Base-by-base conservation (phyloP, 2,329 filamentous ascomycete genomes). In the Neofusicoccum ribis region DNA sequence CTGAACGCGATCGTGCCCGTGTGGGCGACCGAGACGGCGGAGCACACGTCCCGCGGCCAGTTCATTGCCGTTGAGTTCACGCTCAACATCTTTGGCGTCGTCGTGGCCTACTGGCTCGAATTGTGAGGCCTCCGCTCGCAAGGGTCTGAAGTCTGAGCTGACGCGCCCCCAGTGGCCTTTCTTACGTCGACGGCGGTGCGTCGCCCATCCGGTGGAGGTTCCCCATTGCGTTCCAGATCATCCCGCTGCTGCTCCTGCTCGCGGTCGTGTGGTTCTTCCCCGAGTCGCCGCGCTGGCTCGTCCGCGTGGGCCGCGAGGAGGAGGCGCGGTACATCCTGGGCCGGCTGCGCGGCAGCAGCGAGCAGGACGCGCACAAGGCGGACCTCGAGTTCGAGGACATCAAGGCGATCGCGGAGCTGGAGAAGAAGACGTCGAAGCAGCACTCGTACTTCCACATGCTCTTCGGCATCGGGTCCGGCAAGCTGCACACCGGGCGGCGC, bases 1-100 rank as follows among this genome's bases (percentile, higher is more conserved):
- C 74, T 91, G 41, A 91, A 90, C 70, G 85, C 88, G 7, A 90
- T 91, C 67, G 85, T 89, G 0, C 89, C 89, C 0, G 88, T 90
- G 3, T 91, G 88, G 88, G 88, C 88, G 0, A 89, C 89, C 0
- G 89, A 91, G 74, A 89, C 86, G 0, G 86, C 88, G 0, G 85
- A 89, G 44, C 87, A 91, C 70, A 90, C 84, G 0, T 88, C 85
- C 2, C 84, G 90, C 46, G 90, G 90, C 5, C 83, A 87, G 54
- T 90, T 90, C 68, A 86, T 91, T 65, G 87, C 88, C 9, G 87
- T 90, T 63, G 89, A 91, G 70, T 91, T 92, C 68, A 91, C 88
- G 0, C 76, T 91, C 8, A 92, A 91, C 71, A 91, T 91, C 67
- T 87, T 90, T 54, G 89, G 89, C 70, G 87, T 91, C 0, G 85